Evolutionary conservation across 129 eudicot species (phyloP).

Genomic region (Sambucus nigra): DNA sequence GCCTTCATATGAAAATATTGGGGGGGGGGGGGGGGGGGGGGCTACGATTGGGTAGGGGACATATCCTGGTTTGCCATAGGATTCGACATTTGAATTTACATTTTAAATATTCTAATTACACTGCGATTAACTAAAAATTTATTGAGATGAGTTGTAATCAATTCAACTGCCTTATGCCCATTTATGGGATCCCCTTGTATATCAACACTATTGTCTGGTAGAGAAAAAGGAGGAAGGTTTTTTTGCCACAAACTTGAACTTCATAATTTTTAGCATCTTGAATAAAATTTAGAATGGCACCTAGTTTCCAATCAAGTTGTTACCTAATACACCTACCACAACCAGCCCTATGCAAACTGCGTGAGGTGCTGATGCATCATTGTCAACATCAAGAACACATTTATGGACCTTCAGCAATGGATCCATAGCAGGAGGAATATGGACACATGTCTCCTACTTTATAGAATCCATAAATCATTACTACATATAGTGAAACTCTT

Average conservation of each 20-base stretch:
- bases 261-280: slow-evolving; percentile 66
- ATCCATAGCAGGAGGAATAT: slow-evolving; percentile 84
- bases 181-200: too few relatives aligned
- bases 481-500: slow-evolving; percentile 50
- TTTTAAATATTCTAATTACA: too few relatives aligned
- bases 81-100: too few relatives aligned
- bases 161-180: too few relatives aligned
- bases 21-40: too few relatives aligned
- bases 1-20: too few relatives aligned
- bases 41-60: too few relatives aligned
- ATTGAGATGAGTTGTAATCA: too few relatives aligned
- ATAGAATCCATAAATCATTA: slow-evolving; percentile 80
- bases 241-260: slow-evolving; percentile 71
- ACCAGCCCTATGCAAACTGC: slow-evolving; percentile 65
- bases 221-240: too few relatives aligned
- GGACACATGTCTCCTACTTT: slow-evolving; percentile 67
- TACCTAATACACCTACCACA: slow-evolving; percentile 78
- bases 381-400: slow-evolving; percentile 45
- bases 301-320: slow-evolving; percentile 95
- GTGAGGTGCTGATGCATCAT: slow-evolving; percentile 50
- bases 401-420: slow-evolving; percentile 78
- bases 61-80: too few relatives aligned
- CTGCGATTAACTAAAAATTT: too few relatives aligned
- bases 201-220: too few relatives aligned
- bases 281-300: slow-evolving; percentile 68